phyloP scores from a whole-genome alignment of 2,329 filamentous ascomycete species.

The Epichloe amarillans region DNA sequence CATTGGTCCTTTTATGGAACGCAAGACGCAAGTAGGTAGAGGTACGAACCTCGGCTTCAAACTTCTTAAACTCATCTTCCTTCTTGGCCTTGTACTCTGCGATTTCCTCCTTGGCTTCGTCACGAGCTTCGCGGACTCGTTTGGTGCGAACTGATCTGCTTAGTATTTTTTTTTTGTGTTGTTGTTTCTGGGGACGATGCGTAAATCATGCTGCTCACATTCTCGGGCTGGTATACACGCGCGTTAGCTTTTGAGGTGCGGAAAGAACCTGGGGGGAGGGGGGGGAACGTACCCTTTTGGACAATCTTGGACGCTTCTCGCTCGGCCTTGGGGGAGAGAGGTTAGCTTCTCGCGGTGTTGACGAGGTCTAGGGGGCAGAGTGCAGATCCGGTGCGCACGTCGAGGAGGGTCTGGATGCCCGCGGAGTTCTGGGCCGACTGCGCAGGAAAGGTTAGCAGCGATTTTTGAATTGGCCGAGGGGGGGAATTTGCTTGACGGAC shows the following conservation, averaged over 20 bases:
- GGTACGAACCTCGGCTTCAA: constrained; percentile 54
- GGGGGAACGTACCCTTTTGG: constrained; percentile 57
- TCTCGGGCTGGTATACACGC: constrained; percentile 53
- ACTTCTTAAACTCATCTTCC: constrained; percentile 90
- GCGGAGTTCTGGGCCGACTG: constrained; percentile 97
- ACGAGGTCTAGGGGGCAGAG: background rate
- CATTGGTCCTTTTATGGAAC: background rate
- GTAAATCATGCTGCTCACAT: constrained; percentile 46
- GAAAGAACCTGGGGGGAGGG: background rate
- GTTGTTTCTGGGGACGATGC: background rate
- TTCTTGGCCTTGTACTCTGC: constrained; percentile 81
- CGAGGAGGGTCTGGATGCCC: constrained; percentile 96
- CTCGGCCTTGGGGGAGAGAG: constrained; percentile 56
- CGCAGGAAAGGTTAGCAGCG: constrained; percentile 6
- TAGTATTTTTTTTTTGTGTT: background rate
- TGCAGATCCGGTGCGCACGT: constrained; percentile 47
- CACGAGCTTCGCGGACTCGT: constrained; percentile 88
- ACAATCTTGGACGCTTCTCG: constrained; percentile 98
- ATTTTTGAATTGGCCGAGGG: too few species aligned
- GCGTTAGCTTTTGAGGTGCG: background rate
- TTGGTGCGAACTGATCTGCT: constrained; percentile 59
- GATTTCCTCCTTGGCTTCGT: constrained; percentile 96
- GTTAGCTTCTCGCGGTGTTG: constrained; percentile 2
- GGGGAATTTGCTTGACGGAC: background rate
- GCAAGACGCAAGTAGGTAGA: background rate